phyloP scores from a whole-genome alignment of 2,329 filamentous ascomycete genomes.

The Talaromyces amestolkiae region DNA sequence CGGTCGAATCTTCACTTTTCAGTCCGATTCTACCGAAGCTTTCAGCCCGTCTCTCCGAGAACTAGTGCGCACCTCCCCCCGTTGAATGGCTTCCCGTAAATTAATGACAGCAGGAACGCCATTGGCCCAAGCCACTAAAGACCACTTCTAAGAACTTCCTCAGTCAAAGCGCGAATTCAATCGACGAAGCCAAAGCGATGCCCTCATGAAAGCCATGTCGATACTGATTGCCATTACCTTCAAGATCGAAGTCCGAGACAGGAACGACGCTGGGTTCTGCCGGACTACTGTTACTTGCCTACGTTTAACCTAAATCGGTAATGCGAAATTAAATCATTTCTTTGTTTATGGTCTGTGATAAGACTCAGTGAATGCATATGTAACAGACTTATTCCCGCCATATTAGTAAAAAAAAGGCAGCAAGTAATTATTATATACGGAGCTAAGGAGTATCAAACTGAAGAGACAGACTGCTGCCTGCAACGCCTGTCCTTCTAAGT shows the following conservation, averaged over 20 bases:
- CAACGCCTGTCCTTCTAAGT: not conserved
- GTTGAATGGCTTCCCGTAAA: not conserved
- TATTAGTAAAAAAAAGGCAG: not conserved
- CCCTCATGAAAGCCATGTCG: not conserved
- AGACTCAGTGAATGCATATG: not conserved
- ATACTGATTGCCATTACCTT: too few species aligned
- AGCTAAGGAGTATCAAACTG: not conserved
- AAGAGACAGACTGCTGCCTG: not conserved
- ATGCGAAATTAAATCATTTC: not conserved
- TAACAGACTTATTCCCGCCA: not conserved
- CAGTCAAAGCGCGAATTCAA: not conserved
- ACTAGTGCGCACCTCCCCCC: not conserved
- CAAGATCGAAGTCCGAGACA: too few species aligned
- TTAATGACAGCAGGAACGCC: constrained; percentile 3
- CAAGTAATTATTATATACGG: not conserved
- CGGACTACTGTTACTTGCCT: not conserved
- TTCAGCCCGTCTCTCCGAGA: constrained; percentile 8
- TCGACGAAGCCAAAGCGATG: not conserved
- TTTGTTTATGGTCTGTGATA: not conserved
- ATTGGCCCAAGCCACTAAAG: not conserved
- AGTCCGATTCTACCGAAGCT: not conserved
- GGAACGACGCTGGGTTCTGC: not conserved
- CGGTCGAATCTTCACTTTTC: constrained; percentile 5
- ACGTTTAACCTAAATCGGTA: not conserved
- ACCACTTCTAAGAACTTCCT: not conserved